Conservation (phyloP, 2,329 filamentous ascomycete species). For the Calonectria pauciramosa region DNA sequence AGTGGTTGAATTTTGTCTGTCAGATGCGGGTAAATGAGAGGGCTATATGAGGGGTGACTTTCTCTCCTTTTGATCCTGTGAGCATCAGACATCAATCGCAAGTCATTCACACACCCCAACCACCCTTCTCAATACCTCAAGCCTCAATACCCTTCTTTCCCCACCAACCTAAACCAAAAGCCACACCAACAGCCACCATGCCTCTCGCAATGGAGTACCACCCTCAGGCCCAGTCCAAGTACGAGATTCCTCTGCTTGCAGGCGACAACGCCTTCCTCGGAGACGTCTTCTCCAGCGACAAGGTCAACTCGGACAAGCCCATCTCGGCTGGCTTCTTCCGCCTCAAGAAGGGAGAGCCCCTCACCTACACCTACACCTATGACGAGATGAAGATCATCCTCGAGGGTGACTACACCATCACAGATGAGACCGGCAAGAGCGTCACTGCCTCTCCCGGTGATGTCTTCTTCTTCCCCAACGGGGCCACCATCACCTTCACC, state of each 20-base stretch:
- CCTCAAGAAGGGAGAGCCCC: conserved; percentile 75
- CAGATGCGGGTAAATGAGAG: not conserved
- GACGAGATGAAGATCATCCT: conserved; percentile 83
- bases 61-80: not conserved
- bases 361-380: conserved; percentile 78
- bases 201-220: conserved; percentile 63
- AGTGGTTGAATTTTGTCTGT: not conserved
- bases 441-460: conserved; percentile 73
- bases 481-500: conserved; percentile 75
- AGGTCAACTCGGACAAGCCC: conserved; percentile 69
- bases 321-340: conserved; percentile 76
- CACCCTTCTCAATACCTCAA: not conserved
- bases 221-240: conserved; percentile 69
- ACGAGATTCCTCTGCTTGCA: conserved; percentile 75
- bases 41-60: conserved; percentile 20
- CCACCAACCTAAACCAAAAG: not conserved
- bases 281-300: conserved; percentile 70
- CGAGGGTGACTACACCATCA: conserved; percentile 76
- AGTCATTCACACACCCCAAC: not conserved
- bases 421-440: conserved; percentile 71
- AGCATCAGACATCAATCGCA: not conserved
- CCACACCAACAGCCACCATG: conserved; percentile 44
- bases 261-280: conserved; percentile 78
- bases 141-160: not conserved
- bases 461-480: conserved; percentile 78